Evolutionary conservation across 345 rosid species (phyloP), one percentile per base, ranked within the genome.

Genomic region (Eucalyptus paniculata): DNA sequence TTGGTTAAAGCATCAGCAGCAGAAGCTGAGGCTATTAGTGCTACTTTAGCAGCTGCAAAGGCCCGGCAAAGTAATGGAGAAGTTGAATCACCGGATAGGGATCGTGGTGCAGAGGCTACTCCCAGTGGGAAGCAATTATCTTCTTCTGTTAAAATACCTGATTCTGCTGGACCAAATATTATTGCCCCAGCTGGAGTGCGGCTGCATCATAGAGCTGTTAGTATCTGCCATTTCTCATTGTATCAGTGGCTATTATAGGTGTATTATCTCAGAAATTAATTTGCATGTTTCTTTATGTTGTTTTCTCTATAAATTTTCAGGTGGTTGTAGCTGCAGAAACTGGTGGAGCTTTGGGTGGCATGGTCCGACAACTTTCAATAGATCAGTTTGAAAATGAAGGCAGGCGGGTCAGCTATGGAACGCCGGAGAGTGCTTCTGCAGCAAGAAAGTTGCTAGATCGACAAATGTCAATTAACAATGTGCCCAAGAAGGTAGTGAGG

Each of bases 371-470:
- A 93, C 97, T 98, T 91, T 96, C 99, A 8, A 98, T 98, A 87
- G 99, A 98, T 88, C 99, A 97, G 91, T 98, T 98, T 93, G 99
- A 98, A 94, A 98, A 98, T 91, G 99, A 98, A 94, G 99, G 99
- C 89, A 95, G 99, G 86, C 96, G 99, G 93, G 99, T 97, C 88
- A 92, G 99, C 93, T 96, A 98, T 89, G 99, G 99, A 88, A 97
- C 99, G 49, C 98, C 98, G 4, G 99, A 98, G 94, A 97, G 94
- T 96, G 98, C 99, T 89, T 93, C 96, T 88, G 99, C 99, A 60
- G 99, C 99, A 26, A 97, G 99, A 90, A 98, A 97, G 92, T 94
- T 98, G 91, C 91, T 98, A 91, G 98, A 98, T 94, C 95, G 99
- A 89, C 99, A 98, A 92, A 96, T 96, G 99, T 98, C 99, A 42